Evolutionary conservation across 2,329 filamentous ascomycete genomes (phyloP).

Genomic region (Sporothrix dimorphospora): DNA sequence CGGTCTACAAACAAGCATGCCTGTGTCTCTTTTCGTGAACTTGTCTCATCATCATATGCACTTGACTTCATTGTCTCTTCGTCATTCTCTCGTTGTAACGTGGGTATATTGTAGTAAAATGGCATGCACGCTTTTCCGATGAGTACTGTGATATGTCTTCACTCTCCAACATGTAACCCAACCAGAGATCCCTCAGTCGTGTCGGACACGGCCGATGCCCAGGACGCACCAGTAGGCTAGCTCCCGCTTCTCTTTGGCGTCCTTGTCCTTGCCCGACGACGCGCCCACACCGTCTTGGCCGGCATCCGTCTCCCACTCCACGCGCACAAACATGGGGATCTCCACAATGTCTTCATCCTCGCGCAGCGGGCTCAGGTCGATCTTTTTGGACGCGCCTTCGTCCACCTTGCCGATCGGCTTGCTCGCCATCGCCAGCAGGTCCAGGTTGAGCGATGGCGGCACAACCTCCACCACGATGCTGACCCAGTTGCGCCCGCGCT

Average conservation of each 20-base stretch:
- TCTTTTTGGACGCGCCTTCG: slow-evolving; percentile 29
- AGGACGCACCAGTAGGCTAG: slow-evolving; percentile 95
- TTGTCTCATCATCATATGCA: not conserved
- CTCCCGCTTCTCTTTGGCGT: slow-evolving; percentile 77
- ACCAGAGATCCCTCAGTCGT: too few relatives aligned
- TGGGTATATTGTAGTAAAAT: slow-evolving; percentile 16
- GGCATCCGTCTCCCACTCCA: slow-evolving; percentile 82
- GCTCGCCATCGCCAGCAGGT: slow-evolving; percentile 39
- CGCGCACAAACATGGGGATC: slow-evolving; percentile 89
- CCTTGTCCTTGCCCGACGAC: slow-evolving; percentile 56
- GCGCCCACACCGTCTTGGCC: slow-evolving; percentile 66
- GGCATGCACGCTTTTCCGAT: not conserved
- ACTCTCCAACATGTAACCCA: too few relatives aligned
- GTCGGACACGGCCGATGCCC: slow-evolving; percentile 78
- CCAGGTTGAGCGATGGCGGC: slow-evolving; percentile 57
- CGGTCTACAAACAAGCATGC: slow-evolving; percentile 3
- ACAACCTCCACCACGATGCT: slow-evolving; percentile 91
- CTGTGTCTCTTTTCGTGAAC: not conserved
- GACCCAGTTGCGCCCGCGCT: slow-evolving; percentile 90
- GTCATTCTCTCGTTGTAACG: not conserved
- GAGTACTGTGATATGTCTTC: not conserved
- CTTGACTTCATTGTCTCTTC: not conserved
- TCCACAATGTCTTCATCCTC: slow-evolving; percentile 72
- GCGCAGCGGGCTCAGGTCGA: slow-evolving; percentile 52
- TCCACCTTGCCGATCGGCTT: slow-evolving; percentile 40